A percentile compares a stretch with the other conserved stretches of the same genome.
These are phyloP conservation scores for Mycosarcoma mackinlayi DNA, from an alignment of 1,284 basidiomycete species.

Conservation along the genomic window DNA sequence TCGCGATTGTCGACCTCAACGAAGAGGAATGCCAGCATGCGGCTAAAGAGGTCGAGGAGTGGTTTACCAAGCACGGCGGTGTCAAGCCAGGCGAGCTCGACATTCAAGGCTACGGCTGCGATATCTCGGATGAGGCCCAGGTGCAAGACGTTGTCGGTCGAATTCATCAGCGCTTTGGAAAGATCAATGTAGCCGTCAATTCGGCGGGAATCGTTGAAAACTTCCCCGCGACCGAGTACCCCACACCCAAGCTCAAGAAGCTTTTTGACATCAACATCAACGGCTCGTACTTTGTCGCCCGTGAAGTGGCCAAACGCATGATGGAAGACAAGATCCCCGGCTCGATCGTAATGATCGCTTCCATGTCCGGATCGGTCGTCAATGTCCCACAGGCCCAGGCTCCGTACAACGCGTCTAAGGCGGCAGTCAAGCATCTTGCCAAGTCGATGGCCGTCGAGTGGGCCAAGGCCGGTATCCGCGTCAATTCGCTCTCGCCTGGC, in stretches of 20 bases:
- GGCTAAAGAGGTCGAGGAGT: conserved; percentile 78
- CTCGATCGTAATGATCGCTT: conserved; percentile 86
- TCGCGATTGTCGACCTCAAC: conserved; percentile 87
- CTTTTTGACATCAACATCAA: conserved; percentile 94
- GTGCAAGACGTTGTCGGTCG: conserved; percentile 45
- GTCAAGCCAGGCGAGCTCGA: conserved; percentile 75
- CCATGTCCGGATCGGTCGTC: conserved; percentile 85
- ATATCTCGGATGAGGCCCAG: conserved; percentile 81
- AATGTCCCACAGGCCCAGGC: conserved; percentile 81
- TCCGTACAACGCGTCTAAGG: conserved; percentile 88
- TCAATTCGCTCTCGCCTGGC: conserved; percentile 73
- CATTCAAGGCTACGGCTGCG: conserved; percentile 83
- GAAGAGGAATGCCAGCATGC: conserved; percentile 78
- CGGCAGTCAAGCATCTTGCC: conserved; percentile 88
- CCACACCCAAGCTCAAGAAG: conserved; percentile 70
- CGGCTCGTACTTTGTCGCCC: conserved; percentile 83
- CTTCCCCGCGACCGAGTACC: conserved; percentile 84
- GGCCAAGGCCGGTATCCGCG: conserved; percentile 84
- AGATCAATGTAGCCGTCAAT: conserved; percentile 74
- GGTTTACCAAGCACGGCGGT: conserved; percentile 74
- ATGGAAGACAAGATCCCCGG: conserved; percentile 73
- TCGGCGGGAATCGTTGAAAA: conserved; percentile 86
- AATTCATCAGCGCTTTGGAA: conserved; percentile 76
- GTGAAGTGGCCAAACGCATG: conserved; percentile 82
- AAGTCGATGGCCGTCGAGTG: conserved; percentile 86